Evolutionary conservation across 2,329 filamentous ascomycete species (phyloP).

Genomic region (Tympanopsis confertula): DNA sequence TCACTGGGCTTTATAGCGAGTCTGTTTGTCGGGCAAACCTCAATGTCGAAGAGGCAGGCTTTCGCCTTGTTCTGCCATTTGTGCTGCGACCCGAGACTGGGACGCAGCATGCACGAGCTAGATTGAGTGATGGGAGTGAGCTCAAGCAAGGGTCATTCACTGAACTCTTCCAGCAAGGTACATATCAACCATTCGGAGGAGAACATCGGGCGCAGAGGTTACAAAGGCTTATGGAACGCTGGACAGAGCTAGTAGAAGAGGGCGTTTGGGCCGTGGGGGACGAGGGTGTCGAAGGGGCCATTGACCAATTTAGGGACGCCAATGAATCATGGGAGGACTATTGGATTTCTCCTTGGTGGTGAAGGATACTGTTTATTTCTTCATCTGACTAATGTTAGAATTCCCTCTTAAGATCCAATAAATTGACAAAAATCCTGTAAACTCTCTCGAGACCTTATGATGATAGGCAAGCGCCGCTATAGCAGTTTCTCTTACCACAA

Average conservation of each 20-base stretch:
- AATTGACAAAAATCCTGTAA: too few relatives aligned
- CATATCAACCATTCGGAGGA: not conserved
- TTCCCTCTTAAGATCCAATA: too few relatives aligned
- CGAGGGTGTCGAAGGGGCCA: conserved; percentile 8
- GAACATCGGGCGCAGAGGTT: conserved; percentile 4
- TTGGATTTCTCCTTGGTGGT: conserved; percentile 1
- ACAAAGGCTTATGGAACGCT: conserved; percentile 8
- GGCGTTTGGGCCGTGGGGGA: conserved; percentile 8
- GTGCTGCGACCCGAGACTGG: not conserved
- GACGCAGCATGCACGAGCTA: too few relatives aligned
- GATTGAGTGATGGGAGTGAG: not conserved
- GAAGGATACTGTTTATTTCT: too few relatives aligned
- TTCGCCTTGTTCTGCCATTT: conserved; percentile 1
- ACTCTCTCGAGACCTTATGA: too few relatives aligned
- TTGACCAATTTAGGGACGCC: conserved; percentile 8
- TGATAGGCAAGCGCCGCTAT: conserved; percentile 10
- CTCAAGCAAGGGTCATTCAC: not conserved
- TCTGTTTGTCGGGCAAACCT: not conserved
- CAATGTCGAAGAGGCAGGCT: conserved; percentile 1
- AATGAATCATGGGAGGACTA: not conserved
- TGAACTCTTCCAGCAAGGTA: conserved; percentile 1
- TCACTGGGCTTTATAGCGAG: conserved; percentile 2
- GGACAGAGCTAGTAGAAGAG: conserved; percentile 5
- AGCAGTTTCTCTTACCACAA: conserved; percentile 10
- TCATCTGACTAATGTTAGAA: too few relatives aligned